Evolutionary conservation across 371 early-diverging fungal species (phyloP).

Genomic region (Basidiobolus heterosporus): DNA sequence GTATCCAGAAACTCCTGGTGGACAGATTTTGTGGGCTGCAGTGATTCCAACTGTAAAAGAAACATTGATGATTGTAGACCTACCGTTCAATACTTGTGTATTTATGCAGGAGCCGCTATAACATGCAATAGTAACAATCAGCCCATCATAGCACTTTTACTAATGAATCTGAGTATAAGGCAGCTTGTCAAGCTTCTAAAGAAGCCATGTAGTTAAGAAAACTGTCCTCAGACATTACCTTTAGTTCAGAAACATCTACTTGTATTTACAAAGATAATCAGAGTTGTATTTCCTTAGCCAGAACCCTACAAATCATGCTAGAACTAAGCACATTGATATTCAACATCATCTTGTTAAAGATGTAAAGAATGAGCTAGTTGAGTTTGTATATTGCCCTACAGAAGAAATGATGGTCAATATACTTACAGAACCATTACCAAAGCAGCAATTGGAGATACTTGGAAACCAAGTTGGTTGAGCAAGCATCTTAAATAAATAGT

Average conservation of each 20-base stretch:
- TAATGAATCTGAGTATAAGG: conserved; percentile 9
- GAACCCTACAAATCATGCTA: neutral
- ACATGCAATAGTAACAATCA: conserved; percentile 6
- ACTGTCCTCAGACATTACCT: neutral
- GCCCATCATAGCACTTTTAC: conserved; percentile 6
- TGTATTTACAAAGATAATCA: neutral
- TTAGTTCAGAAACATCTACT: neutral
- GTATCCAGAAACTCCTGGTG: too few relatives aligned
- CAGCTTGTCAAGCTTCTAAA: conserved; percentile 1
- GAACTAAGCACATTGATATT: neutral
- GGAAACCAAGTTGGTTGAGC: neutral
- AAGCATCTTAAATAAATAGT: neutral
- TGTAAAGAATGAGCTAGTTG: neutral
- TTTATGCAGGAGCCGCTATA: conserved; percentile 3
- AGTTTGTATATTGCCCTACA: conserved; percentile 3
- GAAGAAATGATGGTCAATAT: conserved; percentile 7
- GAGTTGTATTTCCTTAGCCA: neutral
- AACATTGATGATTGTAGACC: conserved; percentile 3
- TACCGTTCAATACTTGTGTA: conserved; percentile 5
- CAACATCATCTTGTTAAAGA: neutral
- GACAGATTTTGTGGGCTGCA: neutral
- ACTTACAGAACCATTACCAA: conserved; percentile 2
- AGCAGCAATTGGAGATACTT: neutral
- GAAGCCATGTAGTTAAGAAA: conserved; percentile 5
- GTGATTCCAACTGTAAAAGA: conserved; percentile 3